Evolutionary conservation across 2,329 filamentous ascomycete species (phyloP), one percentile per base, ranked within the genome.

Genomic region (Arthrobotrys entomopaga): DNA sequence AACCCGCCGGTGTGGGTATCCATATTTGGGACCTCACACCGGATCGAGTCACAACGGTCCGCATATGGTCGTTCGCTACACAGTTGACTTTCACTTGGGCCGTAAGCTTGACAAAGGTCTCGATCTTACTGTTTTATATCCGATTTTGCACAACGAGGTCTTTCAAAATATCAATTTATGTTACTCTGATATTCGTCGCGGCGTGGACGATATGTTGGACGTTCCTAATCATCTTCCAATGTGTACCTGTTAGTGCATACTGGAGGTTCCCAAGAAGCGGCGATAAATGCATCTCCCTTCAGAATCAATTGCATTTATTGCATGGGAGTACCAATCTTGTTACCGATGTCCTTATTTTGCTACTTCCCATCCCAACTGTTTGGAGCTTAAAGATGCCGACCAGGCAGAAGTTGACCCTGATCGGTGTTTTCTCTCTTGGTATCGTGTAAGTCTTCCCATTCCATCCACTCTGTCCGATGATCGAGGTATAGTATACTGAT

Each of bases 301-400:
- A 88, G 73, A 82, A 84, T 1, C 80, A 81, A 0, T 85, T 87
- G 58, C 82, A 87, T 26, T 82, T 86, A 29, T 83, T 83, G 40
- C 83, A 87, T 40, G 86, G 87, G 1, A 84, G 86, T 26, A 83
- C 88, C 75, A 89, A 89, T 79, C 88, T 88, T 53, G 77, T 85
- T 49, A 88, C 86, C 5, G 87, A 89, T 79, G 83, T 89, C 49
- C 78, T 85, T 10, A 83, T 85, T n/a, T 85, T 86, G 40, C 78
- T 84, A 0, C 80, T 88, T 2, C 86, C 86, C 0, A 83, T 87
- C 52, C 81, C 81, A 20, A 83, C 83, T 2, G 81, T 86, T 7
- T 80, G 83, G 76, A 79, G 80, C 15, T 79, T 86, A 0, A 82
- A 84, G 57, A 80, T 87, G 42, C 83, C 85, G 0, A 75, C 77